phyloP scores from a whole-genome alignment of 495 filamentous ascomycete genomes.

The Hyaloscypha variabilis region DNA sequence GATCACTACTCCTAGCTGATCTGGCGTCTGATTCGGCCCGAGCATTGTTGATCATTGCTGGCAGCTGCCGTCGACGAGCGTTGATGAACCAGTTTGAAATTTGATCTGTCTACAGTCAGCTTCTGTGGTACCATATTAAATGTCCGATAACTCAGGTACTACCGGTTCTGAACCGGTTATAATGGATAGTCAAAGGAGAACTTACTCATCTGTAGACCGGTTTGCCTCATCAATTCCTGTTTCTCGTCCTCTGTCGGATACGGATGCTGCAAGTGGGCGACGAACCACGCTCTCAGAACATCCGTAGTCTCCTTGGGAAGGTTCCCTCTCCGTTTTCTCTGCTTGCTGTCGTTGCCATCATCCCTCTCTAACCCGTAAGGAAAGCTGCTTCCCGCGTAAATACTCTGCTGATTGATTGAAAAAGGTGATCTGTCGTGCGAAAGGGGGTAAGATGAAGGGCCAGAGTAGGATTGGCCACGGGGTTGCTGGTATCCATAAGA shows the following conservation, averaged over 20 bases:
- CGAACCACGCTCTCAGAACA: constrained; percentile 79
- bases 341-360: constrained; percentile 51
- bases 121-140: too few species aligned
- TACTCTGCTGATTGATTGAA: constrained; percentile 34
- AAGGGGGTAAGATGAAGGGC: constrained; percentile 26
- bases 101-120: constrained; percentile 46
- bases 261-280: constrained; percentile 74
- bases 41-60: constrained; percentile 59
- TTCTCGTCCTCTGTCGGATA: constrained; percentile 94
- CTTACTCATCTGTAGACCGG: constrained; percentile 80
- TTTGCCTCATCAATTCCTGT: constrained; percentile 74
- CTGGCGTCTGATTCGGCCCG: constrained; percentile 40
- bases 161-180: background rate
- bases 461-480: constrained; percentile 41
- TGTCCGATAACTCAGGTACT: too few species aligned
- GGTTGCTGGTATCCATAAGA: constrained; percentile 38
- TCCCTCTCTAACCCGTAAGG: constrained; percentile 27
- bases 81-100: constrained; percentile 98
- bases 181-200: constrained; percentile 34
- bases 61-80: constrained; percentile 78
- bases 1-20: constrained; percentile 28
- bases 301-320: constrained; percentile 85
- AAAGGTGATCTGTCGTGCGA: constrained; percentile 39
- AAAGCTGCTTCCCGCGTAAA: constrained; percentile 35
- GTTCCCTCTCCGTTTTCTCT: constrained; percentile 71